Percentiles rank a stretch among this genome's conserved stretches.
These are phyloP conservation scores for Rhizoctonia solani DNA, from an alignment of 1,284 basidiomycete genomes.

Conservation along the genomic window DNA sequence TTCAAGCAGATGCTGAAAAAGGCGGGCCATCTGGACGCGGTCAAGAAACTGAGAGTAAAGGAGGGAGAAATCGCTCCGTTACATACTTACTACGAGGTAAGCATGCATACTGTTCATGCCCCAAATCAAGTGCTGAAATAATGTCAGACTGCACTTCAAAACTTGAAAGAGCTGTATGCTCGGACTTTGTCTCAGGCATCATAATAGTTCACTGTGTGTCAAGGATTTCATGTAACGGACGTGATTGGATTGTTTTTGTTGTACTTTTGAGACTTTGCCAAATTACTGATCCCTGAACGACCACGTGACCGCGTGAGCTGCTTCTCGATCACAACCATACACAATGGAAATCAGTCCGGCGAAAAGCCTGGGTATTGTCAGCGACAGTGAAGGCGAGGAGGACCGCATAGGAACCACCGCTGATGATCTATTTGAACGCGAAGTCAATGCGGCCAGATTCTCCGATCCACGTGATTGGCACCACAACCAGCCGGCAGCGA, in stretches of 20 bases:
- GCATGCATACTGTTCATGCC: constrained; percentile 34
- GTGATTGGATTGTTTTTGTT: no score
- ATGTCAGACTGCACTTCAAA: constrained; percentile 24
- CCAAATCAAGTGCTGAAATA: background rate
- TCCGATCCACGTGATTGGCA: constrained; percentile 30
- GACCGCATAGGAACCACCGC: background rate
- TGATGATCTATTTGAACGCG: background rate
- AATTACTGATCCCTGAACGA: no score
- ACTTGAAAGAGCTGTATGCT: constrained; percentile 25
- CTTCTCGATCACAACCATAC: constrained; percentile 4
- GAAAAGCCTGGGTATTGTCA: constrained; percentile 19
- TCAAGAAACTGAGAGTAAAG: constrained; percentile 73
- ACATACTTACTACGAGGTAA: constrained; percentile 66
- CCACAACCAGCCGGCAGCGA: background rate
- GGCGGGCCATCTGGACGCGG: constrained; percentile 71
- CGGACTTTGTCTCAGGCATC: background rate
- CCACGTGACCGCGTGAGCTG: constrained; percentile 30
- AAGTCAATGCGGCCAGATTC: constrained; percentile 18
- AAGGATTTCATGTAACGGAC: no score
- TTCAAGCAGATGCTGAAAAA: constrained; percentile 85
- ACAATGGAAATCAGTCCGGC: constrained; percentile 30
- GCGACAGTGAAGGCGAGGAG: constrained; percentile 31
- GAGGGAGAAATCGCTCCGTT: constrained; percentile 66
- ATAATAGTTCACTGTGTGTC: background rate
- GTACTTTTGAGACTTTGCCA: no score